These are phyloP conservation scores for Pezicula neosporulosa DNA, from an alignment of 2,329 filamentous ascomycete genomes.

Conservation along the genomic window DNA sequence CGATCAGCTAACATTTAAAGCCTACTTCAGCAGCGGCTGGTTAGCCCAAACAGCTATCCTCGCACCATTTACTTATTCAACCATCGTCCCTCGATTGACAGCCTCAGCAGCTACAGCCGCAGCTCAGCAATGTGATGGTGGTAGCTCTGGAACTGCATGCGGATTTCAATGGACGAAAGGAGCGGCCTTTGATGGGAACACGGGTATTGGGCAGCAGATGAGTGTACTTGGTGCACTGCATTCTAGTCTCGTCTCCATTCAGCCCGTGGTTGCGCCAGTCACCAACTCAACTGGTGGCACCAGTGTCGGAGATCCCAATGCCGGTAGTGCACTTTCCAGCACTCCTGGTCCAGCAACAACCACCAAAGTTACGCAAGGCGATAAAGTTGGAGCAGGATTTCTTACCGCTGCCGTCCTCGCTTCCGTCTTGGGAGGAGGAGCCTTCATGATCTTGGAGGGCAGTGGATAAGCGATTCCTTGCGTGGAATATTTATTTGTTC, in stretches of 20 bases:
- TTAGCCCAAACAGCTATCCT: constrained; percentile 60
- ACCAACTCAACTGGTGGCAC: constrained; percentile 56
- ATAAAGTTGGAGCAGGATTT: constrained; percentile 67
- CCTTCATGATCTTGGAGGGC: constrained; percentile 37
- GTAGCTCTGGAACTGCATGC: constrained; percentile 54
- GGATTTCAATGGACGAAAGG: constrained; percentile 56
- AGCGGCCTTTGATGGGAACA: constrained; percentile 53
- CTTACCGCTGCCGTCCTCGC: constrained; percentile 53
- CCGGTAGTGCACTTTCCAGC: constrained; percentile 7
- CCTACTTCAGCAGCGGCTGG: constrained; percentile 57
- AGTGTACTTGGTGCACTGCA: constrained; percentile 63
- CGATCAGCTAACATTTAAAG: constrained; percentile 64
- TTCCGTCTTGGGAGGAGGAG: constrained; percentile 50
- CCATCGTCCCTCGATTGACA: constrained; percentile 50
- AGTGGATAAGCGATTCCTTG: not conserved
- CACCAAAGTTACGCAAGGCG: constrained; percentile 40
- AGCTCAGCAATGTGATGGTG: constrained; percentile 53
- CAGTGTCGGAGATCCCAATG: constrained; percentile 35
- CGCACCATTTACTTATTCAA: constrained; percentile 54
- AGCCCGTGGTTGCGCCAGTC: constrained; percentile 37
- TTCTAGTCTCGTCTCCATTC: constrained; percentile 53
- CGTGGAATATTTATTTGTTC: too few species aligned
- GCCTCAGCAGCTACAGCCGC: constrained; percentile 57
- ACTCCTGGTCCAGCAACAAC: not conserved
- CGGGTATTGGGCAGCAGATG: constrained; percentile 70